A percentile compares a stretch with the other conserved stretches of the same genome.
Evolutionary conservation across 768 basidiomycete species (phyloP).

Genomic region (Boletus pseudo-olivaceus): DNA sequence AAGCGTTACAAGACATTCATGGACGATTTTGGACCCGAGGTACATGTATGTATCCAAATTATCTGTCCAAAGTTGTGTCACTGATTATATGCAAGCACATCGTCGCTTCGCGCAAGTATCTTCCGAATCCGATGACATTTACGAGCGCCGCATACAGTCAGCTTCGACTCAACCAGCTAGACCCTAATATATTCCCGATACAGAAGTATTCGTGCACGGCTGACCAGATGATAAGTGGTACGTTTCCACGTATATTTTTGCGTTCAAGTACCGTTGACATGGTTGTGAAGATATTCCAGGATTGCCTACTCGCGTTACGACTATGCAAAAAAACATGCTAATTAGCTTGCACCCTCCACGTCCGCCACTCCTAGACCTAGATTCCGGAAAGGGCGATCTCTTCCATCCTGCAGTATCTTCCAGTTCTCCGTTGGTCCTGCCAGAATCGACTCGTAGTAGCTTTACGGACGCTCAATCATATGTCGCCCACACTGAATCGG

Average conservation of each 20-base stretch:
- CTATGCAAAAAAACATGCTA: constrained; percentile 41
- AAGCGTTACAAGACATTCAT: constrained; percentile 70
- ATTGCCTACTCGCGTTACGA: constrained; percentile 44
- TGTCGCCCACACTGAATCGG: background rate
- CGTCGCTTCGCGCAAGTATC: constrained; percentile 61
- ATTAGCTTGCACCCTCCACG: constrained; percentile 47
- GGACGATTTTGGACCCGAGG: constrained; percentile 54
- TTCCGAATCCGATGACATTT: constrained; percentile 67
- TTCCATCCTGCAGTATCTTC: constrained; percentile 29
- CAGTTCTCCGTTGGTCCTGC: constrained; percentile 11
- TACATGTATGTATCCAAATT: constrained; percentile 48
- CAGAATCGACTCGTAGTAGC: constrained; percentile 32
- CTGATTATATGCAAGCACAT: constrained; percentile 55
- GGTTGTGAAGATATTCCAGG: constrained; percentile 32
- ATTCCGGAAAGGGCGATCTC: constrained; percentile 25
- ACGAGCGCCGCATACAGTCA: constrained; percentile 70
- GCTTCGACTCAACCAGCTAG: constrained; percentile 67
- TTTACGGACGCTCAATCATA: constrained; percentile 38
- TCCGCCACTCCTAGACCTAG: constrained; percentile 36
- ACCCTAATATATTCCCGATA: constrained; percentile 67
- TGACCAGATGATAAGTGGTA: constrained; percentile 37
- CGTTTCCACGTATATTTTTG: constrained; percentile 1
- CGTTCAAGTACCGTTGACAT: background rate
- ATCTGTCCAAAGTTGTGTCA: background rate
- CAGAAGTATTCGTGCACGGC: constrained; percentile 51